These are phyloP conservation scores for Neurospora cerealis DNA, from an alignment of 495 filamentous ascomycete species.

Conservation along the genomic window DNA sequence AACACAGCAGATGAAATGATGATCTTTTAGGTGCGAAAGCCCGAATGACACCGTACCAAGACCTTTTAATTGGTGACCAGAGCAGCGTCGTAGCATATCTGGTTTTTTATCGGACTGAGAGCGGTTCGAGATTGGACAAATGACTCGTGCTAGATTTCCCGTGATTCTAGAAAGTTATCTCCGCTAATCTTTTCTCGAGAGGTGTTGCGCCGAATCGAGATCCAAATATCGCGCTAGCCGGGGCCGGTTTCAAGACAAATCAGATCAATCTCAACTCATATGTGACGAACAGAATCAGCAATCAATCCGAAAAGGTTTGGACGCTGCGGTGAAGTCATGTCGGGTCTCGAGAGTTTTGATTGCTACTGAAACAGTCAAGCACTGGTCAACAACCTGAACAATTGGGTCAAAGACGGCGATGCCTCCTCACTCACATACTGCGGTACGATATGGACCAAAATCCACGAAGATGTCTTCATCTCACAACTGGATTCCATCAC, in stretches of 20 bases:
- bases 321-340: background rate
- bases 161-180: background rate
- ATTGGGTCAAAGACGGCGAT: background rate
- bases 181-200: background rate
- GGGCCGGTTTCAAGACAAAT: background rate
- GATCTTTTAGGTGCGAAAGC: background rate
- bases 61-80: background rate
- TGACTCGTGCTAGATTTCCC: background rate
- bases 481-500: background rate
- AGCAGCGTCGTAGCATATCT: background rate
- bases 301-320: background rate
- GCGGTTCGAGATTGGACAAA: background rate
- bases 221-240: conserved; percentile 4
- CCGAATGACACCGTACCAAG: background rate
- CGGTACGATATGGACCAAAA: background rate
- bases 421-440: background rate
- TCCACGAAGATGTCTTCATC: background rate
- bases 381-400: background rate
- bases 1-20: background rate
- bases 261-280: background rate
- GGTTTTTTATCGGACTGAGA: background rate
- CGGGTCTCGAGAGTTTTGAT: background rate
- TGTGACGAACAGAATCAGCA: background rate
- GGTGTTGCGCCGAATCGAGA: conserved; percentile 15
- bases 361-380: background rate